Base-by-base conservation (phyloP, 1,284 basidiomycete species). In the Veloboletus limbatus region DNA sequence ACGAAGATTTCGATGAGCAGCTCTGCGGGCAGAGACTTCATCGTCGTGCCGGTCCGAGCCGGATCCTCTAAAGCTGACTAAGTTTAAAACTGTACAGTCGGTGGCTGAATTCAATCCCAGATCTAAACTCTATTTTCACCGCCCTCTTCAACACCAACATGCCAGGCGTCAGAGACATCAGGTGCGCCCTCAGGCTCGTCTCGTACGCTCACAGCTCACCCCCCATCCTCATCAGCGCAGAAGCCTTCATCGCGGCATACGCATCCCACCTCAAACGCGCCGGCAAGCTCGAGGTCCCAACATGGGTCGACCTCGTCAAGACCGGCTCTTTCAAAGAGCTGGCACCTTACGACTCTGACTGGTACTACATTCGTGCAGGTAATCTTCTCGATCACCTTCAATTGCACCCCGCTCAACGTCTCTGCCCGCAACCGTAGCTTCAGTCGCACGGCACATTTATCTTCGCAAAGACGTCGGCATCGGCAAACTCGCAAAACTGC, bases 301-400 rank as follows among this genome's bases (percentile, higher is more conserved):
- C 85, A 73, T 99, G 97, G 97, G 96, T 94, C 53, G 96, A 99
- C 75, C 81, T 97, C 64, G 96, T 99, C 72, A 99, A 99, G 82
- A 99, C 96, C 52, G 97, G 93, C 68, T 75, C 89, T 54, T 96
- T 81, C 82, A 99, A 98, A 78, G 96, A 99, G 78, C 92, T 96
- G 56, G 95, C 95, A 45, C 96, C 96, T 49, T 98, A 98, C 76
- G 94, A 99, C 75, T 91, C 92, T 43, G 97, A 99, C 75, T 99
- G 96, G 96, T 99, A 86, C 83, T 99, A 99, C 77, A 81, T 97
- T 68, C 93, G 96, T 63, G 91, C 95, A 73, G 94, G 94, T 95
- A 66, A 49, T 10, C 11, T 17, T 34, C 65, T 28, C 16, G 1
- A 18, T 16, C 26, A 83, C 66, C 0, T n/a, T 22, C 6, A 35